A percentile compares a stretch with the other conserved stretches of the same genome.
These are phyloP conservation scores for Dactylis glomerata DNA, from an alignment of 176 grass and related monocot genomes.

Conservation along the genomic window DNA sequence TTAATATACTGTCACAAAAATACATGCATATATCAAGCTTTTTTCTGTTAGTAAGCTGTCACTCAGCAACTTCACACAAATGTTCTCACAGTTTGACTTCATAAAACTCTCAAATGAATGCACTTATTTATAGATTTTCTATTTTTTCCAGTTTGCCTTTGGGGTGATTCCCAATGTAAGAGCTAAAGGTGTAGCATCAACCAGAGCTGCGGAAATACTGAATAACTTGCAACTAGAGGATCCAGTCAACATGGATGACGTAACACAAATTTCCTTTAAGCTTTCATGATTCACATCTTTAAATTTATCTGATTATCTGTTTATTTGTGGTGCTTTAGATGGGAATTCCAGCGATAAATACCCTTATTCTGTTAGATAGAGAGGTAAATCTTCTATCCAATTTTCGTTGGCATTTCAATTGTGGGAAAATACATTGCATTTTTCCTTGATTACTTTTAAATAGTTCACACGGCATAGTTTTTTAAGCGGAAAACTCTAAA, in stretches of 20 bases:
- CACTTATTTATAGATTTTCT: not conserved
- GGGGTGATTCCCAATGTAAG: constrained; percentile 82
- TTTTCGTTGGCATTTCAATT: constrained; percentile 14
- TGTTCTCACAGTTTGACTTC: not conserved
- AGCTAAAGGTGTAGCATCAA: constrained; percentile 78
- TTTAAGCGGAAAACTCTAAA: not conserved
- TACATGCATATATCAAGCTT: not conserved
- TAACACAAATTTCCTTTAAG: constrained; percentile 22
- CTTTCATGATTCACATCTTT: not conserved
- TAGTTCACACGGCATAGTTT: not conserved
- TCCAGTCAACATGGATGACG: constrained; percentile 73
- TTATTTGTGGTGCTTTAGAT: constrained; percentile 44
- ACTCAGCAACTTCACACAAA: not conserved
- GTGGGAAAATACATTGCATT: not conserved
- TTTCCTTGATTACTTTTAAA: not conserved
- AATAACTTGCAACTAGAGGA: constrained; percentile 81
- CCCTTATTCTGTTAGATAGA: constrained; percentile 79
- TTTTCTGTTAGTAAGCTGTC: not conserved
- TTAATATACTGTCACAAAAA: not conserved
- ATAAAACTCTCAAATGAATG: not conserved
- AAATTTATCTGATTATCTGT: not conserved
- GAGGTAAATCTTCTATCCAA: constrained; percentile 56
- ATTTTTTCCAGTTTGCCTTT: constrained; percentile 69
- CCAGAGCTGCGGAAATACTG: constrained; percentile 70
- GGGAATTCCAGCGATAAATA: constrained; percentile 73